Evolutionary conservation across 768 basidiomycete genomes (phyloP).

Genomic region (Hydnomerulius pinastri): DNA sequence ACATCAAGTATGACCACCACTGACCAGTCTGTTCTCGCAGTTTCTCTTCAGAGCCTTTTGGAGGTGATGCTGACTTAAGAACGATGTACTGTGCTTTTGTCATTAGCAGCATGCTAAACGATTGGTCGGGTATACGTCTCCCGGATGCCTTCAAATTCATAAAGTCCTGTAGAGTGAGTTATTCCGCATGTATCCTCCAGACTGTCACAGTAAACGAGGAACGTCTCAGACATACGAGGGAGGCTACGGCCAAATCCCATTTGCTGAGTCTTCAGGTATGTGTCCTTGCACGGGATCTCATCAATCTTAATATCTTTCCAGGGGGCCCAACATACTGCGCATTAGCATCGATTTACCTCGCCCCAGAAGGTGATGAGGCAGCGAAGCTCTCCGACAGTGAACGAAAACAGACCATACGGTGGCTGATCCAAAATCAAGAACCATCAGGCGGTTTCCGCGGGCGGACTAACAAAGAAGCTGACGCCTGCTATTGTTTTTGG

Average conservation of each 20-base stretch:
- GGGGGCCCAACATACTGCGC: constrained; percentile 96
- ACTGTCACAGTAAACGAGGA: neutral
- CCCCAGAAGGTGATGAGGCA: constrained; percentile 27
- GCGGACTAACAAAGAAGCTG: constrained; percentile 82
- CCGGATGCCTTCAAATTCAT: constrained; percentile 65
- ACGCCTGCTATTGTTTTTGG: constrained; percentile 99
- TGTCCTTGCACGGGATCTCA: neutral
- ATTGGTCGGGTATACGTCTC: constrained; percentile 76
- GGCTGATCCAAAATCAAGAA: constrained; percentile 73
- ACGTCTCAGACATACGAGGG: constrained; percentile 83
- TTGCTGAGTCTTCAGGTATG: constrained; percentile 83
- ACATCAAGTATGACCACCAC: neutral
- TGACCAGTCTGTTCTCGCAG: constrained; percentile 37
- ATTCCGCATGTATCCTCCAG: neutral
- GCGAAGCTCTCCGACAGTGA: constrained; percentile 39
- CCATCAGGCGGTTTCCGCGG: constrained; percentile 81
- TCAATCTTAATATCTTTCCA: constrained; percentile 28
- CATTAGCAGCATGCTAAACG: constrained; percentile 74
- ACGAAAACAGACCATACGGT: constrained; percentile 60
- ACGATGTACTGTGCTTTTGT: constrained; percentile 88
- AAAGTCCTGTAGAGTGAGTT: constrained; percentile 66
- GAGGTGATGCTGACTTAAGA: constrained; percentile 76
- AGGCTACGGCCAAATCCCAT: constrained; percentile 83
- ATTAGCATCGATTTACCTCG: constrained; percentile 70
- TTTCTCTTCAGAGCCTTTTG: constrained; percentile 70